Percentiles rank a stretch among this genome's conserved stretches.
These are phyloP conservation scores for Tripterygium wilfordii DNA, from an alignment of 177 flowering plant genomes.

Conservation along the genomic window DNA sequence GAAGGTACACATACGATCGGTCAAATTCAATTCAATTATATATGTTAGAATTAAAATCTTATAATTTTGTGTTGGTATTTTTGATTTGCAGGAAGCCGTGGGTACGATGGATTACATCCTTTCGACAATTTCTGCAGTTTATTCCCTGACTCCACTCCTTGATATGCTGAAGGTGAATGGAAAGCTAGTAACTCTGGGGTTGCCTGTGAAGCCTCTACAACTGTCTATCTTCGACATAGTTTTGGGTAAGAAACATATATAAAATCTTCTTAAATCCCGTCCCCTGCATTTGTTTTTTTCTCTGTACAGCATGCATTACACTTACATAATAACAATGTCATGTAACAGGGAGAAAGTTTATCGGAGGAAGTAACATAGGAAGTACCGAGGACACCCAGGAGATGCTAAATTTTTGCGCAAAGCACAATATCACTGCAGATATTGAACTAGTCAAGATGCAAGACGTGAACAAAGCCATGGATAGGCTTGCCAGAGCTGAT, in stretches of 20 bases:
- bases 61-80: background rate
- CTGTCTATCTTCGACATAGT: constrained; percentile 34
- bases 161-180: constrained; percentile 11
- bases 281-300: no score
- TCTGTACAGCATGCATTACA: no score
- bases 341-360: constrained; percentile 30
- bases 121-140: constrained; percentile 39
- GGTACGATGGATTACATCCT: constrained; percentile 45
- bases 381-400: constrained; percentile 46
- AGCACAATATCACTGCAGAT: constrained; percentile 39
- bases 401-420: constrained; percentile 44
- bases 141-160: constrained; percentile 32
- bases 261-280: background rate
- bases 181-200: constrained; percentile 1
- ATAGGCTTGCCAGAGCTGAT: constrained; percentile 39
- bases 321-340: background rate
- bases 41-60: background rate
- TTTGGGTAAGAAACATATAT: constrained; percentile 18
- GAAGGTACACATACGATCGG: constrained; percentile 15
- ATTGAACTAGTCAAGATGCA: constrained; percentile 38
- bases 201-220: constrained; percentile 39
- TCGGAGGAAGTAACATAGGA: constrained; percentile 43
- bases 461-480: constrained; percentile 32
- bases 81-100: constrained; percentile 25
- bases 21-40: background rate